phyloP scores from a whole-genome alignment of 1,284 basidiomycete genomes.

The Moniliella sp. region DNA sequence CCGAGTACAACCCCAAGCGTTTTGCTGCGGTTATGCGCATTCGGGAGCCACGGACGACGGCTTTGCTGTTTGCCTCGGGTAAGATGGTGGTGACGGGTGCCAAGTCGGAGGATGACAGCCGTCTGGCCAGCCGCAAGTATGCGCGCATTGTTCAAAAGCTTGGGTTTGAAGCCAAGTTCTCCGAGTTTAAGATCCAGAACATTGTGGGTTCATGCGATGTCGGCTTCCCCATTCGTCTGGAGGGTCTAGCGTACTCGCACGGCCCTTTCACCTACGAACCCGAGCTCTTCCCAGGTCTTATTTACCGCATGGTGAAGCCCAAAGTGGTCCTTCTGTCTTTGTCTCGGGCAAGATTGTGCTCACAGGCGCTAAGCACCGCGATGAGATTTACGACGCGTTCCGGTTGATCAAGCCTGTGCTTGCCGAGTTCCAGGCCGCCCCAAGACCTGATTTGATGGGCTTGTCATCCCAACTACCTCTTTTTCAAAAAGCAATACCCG shows the following conservation, averaged over 20 bases:
- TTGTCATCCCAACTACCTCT: no score
- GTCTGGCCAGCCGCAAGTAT: conserved; percentile 90
- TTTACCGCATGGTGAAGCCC: conserved; percentile 99
- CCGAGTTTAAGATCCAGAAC: conserved; percentile 99
- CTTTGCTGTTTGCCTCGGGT: conserved; percentile 94
- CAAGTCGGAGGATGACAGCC: conserved; percentile 92
- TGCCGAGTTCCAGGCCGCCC: conserved; percentile 36
- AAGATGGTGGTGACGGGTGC: conserved; percentile 99
- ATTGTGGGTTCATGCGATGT: conserved; percentile 93
- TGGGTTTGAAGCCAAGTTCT: conserved; percentile 96
- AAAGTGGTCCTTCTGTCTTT: conserved; percentile 99
- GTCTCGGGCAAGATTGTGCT: conserved; percentile 97
- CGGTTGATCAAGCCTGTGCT: conserved; percentile 73
- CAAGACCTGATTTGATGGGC: no score
- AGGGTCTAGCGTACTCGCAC: conserved; percentile 91
- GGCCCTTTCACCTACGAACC: conserved; percentile 96
- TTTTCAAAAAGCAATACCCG: no score
- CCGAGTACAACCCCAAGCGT: conserved; percentile 99
- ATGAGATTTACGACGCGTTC: conserved; percentile 98
- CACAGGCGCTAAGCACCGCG: conserved; percentile 59
- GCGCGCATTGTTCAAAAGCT: conserved; percentile 98
- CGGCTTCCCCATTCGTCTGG: conserved; percentile 93
- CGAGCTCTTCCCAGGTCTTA: conserved; percentile 92
- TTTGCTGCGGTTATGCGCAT: conserved; percentile 99
- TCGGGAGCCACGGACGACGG: conserved; percentile 96